Evolutionary conservation across 23 red algal species (phyloP).

Genomic region (Gracilaria caudata): DNA sequence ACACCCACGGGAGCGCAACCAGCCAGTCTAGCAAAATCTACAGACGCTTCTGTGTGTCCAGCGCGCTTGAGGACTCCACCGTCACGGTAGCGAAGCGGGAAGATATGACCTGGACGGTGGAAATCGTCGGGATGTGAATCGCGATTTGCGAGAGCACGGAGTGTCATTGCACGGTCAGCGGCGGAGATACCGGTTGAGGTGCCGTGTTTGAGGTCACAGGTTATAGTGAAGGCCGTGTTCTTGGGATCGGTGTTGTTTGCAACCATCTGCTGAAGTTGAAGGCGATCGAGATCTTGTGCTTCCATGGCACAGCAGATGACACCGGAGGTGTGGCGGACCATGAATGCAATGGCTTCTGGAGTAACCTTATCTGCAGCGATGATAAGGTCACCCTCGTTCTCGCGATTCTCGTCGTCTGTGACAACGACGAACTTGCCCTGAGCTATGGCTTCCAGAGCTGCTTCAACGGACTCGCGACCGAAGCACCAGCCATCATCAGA

Average conservation of each 20-base stretch:
- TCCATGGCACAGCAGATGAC: constrained; percentile 93
- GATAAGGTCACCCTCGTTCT: constrained; percentile 99
- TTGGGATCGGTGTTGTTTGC: constrained; percentile 93
- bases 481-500: constrained; percentile 86
- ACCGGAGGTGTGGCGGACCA: constrained; percentile 96
- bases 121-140: constrained; percentile 70
- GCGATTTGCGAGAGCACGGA: constrained; percentile 82
- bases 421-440: constrained; percentile 88
- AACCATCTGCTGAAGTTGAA: constrained; percentile 89
- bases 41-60: constrained; percentile 94
- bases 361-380: constrained; percentile 92
- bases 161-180: constrained; percentile 78
- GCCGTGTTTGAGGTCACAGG: constrained; percentile 82
- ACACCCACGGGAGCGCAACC: constrained; percentile 90
- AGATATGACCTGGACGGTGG: constrained; percentile 94
- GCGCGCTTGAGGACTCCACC: constrained; percentile 97
- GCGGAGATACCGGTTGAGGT: constrained; percentile 96
- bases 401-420: constrained; percentile 92
- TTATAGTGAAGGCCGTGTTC: constrained; percentile 93
- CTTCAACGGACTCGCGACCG: constrained; percentile 82
- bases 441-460: constrained; percentile 74
- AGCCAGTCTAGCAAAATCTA: constrained; percentile 88
- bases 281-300: constrained; percentile 57
- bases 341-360: constrained; percentile 94
- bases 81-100: constrained; percentile 81